Conservation (phyloP, 495 filamentous ascomycete species). For the Neurospora sublineolata region DNA sequence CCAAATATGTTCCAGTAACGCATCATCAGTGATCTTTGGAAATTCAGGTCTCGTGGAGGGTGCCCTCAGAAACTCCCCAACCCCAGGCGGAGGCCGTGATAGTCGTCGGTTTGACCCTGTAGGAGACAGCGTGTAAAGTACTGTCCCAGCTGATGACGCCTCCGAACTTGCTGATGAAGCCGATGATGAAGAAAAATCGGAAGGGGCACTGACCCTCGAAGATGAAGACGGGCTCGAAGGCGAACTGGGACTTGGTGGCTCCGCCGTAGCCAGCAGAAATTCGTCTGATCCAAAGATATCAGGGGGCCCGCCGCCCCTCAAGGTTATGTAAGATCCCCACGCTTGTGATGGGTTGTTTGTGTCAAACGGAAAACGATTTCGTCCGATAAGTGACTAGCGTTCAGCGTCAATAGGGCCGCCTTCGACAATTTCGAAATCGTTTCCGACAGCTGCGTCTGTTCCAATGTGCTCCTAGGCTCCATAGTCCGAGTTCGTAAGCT, state of each 20-base stretch:
- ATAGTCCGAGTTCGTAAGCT: constrained; percentile 34
- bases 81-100: not conserved
- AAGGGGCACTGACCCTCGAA: not conserved
- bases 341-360: not conserved
- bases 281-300: not conserved
- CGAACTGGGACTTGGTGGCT: not conserved
- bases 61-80: not conserved
- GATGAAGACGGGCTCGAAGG: not conserved
- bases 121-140: not conserved
- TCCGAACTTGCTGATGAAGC: not conserved
- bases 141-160: not conserved
- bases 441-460: not conserved
- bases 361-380: not conserved
- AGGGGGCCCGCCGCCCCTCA: not conserved
- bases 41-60: not conserved
- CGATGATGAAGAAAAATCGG: not conserved
- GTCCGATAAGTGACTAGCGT: not conserved
- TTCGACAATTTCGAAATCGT: not conserved
- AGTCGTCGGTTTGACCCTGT: not conserved
- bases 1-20: not conserved
- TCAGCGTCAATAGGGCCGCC: not conserved
- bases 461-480: constrained; percentile 13
- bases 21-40: not conserved
- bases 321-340: not conserved
- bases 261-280: not conserved